Evolutionary conservation across 2,329 filamentous ascomycete genomes (phyloP), one percentile per base, ranked within the genome.

Genomic region (Rhexocercosporidium sp.): DNA sequence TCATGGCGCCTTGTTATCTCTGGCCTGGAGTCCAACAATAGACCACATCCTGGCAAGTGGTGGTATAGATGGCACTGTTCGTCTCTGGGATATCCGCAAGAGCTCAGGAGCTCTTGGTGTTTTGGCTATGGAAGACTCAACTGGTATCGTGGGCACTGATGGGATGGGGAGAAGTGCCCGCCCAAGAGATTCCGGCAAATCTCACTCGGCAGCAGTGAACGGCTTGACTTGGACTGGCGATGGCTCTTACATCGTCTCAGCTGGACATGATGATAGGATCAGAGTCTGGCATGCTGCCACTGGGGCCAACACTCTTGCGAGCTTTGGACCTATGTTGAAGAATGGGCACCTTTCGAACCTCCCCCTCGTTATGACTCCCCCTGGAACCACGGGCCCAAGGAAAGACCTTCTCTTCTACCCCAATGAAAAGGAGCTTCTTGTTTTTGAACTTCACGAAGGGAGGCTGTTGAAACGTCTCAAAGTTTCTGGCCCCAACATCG

Each of bases 31-130:
- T 65, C 94, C 94, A 0, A 86, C 87, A 5, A 84, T 90, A 57
- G 92, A 94, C 56, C 87, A 97, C 75, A 83, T 96, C 3, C 85
- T 98, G 2, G 92, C 91, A 11, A 95, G 92, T 60, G 93, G 92
- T 0, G 92, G 93, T n/a, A 87, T 90, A 0, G 94, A 98, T 76
- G 94, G 94, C 22, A 90, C 88, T 11, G 88, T 94, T 2, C 88
- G 94, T 25, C 82, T 97, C 41, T 98, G 95, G 90, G 95, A 98
- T 77, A 87, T 97, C 29, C 86, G 95, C 3, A 89, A 92, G 37
- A 92, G 92, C 34, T 90, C 91, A 22, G 90, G 90, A 7, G 88
- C 91, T 22, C 83, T 98, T 37, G 93, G 90, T 0, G 85, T 91
- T 47, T 84, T 98, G 1, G 92, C 97, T 76, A 89, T 93, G 79